phyloP scores from a whole-genome alignment of 352 stramenopile genomes.

The Thraustochytrium striatum region DNA sequence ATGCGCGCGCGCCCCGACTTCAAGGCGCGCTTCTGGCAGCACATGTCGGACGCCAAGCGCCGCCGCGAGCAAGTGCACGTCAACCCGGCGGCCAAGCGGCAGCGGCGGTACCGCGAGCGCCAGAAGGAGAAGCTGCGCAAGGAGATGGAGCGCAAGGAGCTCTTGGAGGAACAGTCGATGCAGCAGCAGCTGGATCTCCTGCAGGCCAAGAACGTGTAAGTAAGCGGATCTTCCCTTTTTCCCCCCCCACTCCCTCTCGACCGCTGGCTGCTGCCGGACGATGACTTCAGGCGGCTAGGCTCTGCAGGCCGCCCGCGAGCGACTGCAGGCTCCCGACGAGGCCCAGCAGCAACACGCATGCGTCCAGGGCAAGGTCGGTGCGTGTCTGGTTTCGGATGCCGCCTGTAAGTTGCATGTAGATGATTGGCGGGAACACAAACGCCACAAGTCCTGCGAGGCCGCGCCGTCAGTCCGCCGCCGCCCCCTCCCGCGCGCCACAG shows the following conservation, averaged over 20 bases:
- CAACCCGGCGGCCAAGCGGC: slow-evolving; percentile 60
- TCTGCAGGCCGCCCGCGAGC: neutral
- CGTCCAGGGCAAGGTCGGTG: neutral
- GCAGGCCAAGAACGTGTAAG: too few relatives aligned
- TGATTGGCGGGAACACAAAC: slow-evolving; percentile 26
- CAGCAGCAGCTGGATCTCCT: too few relatives aligned
- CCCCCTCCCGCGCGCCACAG: too few relatives aligned
- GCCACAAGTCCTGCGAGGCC: slow-evolving; percentile 9
- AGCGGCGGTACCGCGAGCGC: slow-evolving; percentile 63
- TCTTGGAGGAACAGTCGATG: too few relatives aligned
- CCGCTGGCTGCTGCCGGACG: neutral
- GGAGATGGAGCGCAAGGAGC: slow-evolving; percentile 65
- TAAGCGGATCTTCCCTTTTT: neutral
- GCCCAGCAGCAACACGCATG: neutral
- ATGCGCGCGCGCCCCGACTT: neutral
- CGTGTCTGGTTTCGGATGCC: neutral
- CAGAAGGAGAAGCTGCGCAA: slow-evolving; percentile 63
- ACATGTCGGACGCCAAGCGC: neutral
- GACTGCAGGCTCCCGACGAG: slow-evolving; percentile 4
- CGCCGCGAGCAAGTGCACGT: slow-evolving; percentile 55
- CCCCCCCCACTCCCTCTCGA: neutral
- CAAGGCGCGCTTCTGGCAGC: neutral
- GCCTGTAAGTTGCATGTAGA: neutral
- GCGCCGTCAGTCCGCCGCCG: slow-evolving; percentile 18
- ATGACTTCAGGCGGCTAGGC: too few relatives aligned